A percentile compares a stretch with the other conserved stretches of the same genome.
Conservation (phyloP, 345 rosid species). For the Populus davidiana region DNA sequence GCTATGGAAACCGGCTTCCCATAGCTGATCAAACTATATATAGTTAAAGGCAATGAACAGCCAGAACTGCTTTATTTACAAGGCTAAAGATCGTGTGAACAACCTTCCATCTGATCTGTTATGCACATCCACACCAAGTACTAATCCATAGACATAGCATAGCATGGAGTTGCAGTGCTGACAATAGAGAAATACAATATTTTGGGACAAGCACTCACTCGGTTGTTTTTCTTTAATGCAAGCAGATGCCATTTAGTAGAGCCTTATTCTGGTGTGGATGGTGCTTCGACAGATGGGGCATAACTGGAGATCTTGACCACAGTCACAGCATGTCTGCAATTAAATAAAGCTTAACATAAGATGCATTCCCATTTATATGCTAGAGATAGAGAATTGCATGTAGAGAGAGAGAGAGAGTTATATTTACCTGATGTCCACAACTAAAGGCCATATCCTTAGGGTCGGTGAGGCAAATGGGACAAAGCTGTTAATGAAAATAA, state of each 20-base stretch:
- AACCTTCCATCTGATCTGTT: neutral
- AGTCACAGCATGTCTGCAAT: constrained; percentile 34
- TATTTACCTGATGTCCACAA: constrained; percentile 35
- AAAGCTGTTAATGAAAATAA: constrained; percentile 11
- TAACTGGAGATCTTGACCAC: constrained; percentile 27
- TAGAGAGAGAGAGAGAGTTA: neutral
- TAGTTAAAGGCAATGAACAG: neutral
- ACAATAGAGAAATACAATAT: neutral
- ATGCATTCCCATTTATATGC: neutral
- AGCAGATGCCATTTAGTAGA: constrained; percentile 9
- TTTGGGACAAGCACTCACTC: neutral
- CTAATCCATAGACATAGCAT: neutral
- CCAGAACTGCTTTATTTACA: neutral
- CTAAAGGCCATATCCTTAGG: constrained; percentile 33
- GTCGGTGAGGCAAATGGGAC: constrained; percentile 28
- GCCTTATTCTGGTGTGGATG: constrained; percentile 27
- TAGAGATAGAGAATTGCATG: no score
- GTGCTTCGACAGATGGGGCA: constrained; percentile 29
- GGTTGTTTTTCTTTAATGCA: neutral
- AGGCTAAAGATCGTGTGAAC: neutral
- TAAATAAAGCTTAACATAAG: neutral
- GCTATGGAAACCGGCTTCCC: neutral
- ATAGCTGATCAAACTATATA: neutral
- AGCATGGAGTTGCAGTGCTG: neutral
- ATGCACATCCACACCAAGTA: neutral